A percentile compares a stretch with the other conserved stretches of the same genome.
These are phyloP conservation scores for Trichoderma sp. DNA, from an alignment of 2,329 filamentous ascomycete genomes.

Conservation along the genomic window DNA sequence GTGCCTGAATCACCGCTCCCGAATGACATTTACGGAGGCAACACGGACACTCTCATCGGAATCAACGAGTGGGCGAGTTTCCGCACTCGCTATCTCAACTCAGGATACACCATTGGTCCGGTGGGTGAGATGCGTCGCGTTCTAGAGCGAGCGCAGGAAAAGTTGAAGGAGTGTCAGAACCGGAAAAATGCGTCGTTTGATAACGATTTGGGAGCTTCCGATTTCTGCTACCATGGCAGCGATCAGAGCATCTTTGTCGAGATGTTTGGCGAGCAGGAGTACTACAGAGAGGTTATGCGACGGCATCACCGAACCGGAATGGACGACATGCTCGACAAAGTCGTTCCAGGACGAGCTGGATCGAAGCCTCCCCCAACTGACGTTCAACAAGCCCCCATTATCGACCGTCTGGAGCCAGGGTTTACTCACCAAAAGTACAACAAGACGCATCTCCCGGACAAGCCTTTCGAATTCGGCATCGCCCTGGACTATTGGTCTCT, in stretches of 20 bases:
- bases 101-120: constrained; percentile 34
- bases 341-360: constrained; percentile 31
- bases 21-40: constrained; percentile 29
- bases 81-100: constrained; percentile 34
- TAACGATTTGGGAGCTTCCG: constrained; percentile 23
- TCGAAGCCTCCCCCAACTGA: constrained; percentile 28
- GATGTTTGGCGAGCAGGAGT: constrained; percentile 37
- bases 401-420: constrained; percentile 31
- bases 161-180: constrained; percentile 30
- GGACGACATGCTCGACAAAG: constrained; percentile 30
- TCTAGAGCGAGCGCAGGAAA: constrained; percentile 30
- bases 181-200: constrained; percentile 25
- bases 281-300: constrained; percentile 36
- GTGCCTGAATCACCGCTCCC: constrained; percentile 35
- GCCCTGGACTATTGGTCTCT: constrained; percentile 35
- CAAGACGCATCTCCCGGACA: constrained; percentile 28
- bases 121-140: constrained; percentile 31
- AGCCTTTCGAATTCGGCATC: constrained; percentile 34
- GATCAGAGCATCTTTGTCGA: constrained; percentile 37
- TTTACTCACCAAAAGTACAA: constrained; percentile 32
- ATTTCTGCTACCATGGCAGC: constrained; percentile 32
- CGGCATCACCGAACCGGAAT: constrained; percentile 31
- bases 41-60: constrained; percentile 32
- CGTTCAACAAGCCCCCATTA: constrained; percentile 26
- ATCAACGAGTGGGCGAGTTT: constrained; percentile 27